A percentile compares a stretch with the other conserved stretches of the same genome.
phyloP scores from a whole-genome alignment of 768 basidiomycete genomes.

The Cantharellus anzutake region DNA sequence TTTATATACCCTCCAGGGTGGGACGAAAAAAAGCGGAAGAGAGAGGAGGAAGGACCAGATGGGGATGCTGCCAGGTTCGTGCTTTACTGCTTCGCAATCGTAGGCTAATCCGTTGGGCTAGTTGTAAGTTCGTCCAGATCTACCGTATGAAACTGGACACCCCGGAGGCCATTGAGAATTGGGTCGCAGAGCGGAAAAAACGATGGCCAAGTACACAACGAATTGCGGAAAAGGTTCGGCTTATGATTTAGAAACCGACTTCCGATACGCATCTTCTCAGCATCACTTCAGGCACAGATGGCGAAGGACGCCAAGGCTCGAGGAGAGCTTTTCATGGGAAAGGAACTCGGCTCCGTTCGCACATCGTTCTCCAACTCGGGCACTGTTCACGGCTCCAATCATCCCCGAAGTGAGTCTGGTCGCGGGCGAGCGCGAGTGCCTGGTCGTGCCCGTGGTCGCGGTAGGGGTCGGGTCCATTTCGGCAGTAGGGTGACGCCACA shows the following conservation, averaged over 20 bases:
- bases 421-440: neutral
- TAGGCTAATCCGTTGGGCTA: neutral
- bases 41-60: conserved; percentile 45
- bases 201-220: conserved; percentile 59
- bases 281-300: conserved; percentile 32
- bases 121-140: conserved; percentile 48
- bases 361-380: neutral
- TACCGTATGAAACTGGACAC: conserved; percentile 61
- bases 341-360: neutral
- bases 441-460: conserved; percentile 8
- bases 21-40: conserved; percentile 36
- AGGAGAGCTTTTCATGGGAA: conserved; percentile 30
- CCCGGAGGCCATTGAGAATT: conserved; percentile 61
- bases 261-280: neutral
- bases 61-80: conserved; percentile 3
- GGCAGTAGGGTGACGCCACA: neutral
- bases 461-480: conserved; percentile 14
- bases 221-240: conserved; percentile 45
- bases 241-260: neutral
- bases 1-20: conserved; percentile 63
- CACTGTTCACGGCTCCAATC: neutral
- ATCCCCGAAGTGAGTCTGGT: neutral
- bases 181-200: conserved; percentile 78
- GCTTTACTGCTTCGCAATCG: conserved; percentile 1
- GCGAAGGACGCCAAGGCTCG: conserved; percentile 59